Percentiles rank a stretch among this genome's conserved stretches.
phyloP scores from a whole-genome alignment of 129 eudicot species.

The Chrysanthemum seticuspe region DNA sequence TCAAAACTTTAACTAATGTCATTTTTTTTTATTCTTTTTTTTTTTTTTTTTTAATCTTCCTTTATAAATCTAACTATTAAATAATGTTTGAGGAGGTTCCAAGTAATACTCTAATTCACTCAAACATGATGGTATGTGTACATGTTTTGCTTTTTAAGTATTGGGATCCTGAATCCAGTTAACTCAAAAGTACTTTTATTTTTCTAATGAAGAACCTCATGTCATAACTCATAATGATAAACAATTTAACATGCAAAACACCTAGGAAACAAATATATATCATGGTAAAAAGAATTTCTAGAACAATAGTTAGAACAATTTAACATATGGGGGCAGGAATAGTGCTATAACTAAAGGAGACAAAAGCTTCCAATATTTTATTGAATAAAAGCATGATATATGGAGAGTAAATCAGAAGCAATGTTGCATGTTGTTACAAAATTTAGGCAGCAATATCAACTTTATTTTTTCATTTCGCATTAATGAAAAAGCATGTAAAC shows the following conservation, averaged over 20 bases:
- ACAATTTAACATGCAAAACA: not conserved
- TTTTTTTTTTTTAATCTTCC: no score
- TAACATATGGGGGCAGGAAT: constrained; percentile 4
- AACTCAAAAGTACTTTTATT: not conserved
- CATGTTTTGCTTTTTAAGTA: not conserved
- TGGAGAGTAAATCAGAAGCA: constrained; percentile 30
- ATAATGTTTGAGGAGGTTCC: not conserved
- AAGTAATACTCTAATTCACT: constrained; percentile 11
- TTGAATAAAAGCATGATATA: not conserved
- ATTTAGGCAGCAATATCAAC: constrained; percentile 27
- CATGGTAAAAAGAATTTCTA: not conserved
- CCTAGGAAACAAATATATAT: not conserved
- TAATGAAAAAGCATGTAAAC: constrained; percentile 1
- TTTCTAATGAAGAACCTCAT: not conserved
- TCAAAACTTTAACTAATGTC: constrained; percentile 13
- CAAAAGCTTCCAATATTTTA: constrained; percentile 19
- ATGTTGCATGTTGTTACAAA: constrained; percentile 26
- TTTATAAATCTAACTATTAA: not conserved
- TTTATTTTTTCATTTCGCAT: constrained; percentile 29
- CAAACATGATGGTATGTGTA: not conserved
- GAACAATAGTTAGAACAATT: no score
- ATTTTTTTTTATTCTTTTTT: not conserved
- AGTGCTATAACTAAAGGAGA: constrained; percentile 23
- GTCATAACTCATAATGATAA: not conserved
- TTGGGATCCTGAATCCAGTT: not conserved